These are phyloP conservation scores for Arachnopeziza araneosa DNA, from an alignment of 2,329 filamentous ascomycete genomes.

Conservation along the genomic window DNA sequence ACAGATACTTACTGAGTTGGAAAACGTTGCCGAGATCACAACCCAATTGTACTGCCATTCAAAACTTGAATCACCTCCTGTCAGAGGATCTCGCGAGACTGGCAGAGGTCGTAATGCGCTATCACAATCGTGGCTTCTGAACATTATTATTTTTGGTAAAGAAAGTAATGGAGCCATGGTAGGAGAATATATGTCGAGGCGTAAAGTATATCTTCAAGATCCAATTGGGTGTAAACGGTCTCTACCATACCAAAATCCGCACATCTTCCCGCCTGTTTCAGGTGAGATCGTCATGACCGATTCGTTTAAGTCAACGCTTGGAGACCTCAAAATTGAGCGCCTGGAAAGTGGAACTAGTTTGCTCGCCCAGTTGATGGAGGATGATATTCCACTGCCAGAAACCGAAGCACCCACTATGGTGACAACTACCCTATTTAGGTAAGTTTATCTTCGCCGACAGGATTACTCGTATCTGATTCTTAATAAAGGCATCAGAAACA, in stretches of 20 bases:
- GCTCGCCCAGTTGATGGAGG: slow-evolving; percentile 6
- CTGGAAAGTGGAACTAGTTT: slow-evolving; percentile 7
- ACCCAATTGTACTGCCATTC: slow-evolving; percentile 12
- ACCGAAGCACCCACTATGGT: slow-evolving; percentile 10
- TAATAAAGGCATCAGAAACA: slow-evolving; percentile 18
- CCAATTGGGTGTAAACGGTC: slow-evolving; percentile 5
- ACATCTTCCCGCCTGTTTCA: slow-evolving; percentile 6
- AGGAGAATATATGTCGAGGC: slow-evolving; percentile 7
- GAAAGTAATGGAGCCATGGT: slow-evolving; percentile 1
- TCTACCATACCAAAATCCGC: slow-evolving; percentile 13
- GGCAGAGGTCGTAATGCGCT: not conserved
- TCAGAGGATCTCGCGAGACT: not conserved
- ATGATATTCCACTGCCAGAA: not conserved
- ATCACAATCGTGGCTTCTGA: slow-evolving; percentile 5
- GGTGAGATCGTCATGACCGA: slow-evolving; percentile 6
- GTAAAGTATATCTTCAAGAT: slow-evolving; percentile 15
- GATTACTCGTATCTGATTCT: not conserved
- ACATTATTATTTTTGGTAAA: slow-evolving; percentile 10
- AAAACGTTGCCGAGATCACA: slow-evolving; percentile 1
- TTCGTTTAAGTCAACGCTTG: slow-evolving; percentile 1
- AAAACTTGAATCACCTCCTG: not conserved
- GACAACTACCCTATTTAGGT: slow-evolving; percentile 8
- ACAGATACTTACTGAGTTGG: slow-evolving; percentile 5
- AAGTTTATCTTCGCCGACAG: not conserved
- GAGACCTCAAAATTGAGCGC: slow-evolving; percentile 8